Conservation (phyloP, 163 green algal species). For the Scenedesmus sp. region DNA sequence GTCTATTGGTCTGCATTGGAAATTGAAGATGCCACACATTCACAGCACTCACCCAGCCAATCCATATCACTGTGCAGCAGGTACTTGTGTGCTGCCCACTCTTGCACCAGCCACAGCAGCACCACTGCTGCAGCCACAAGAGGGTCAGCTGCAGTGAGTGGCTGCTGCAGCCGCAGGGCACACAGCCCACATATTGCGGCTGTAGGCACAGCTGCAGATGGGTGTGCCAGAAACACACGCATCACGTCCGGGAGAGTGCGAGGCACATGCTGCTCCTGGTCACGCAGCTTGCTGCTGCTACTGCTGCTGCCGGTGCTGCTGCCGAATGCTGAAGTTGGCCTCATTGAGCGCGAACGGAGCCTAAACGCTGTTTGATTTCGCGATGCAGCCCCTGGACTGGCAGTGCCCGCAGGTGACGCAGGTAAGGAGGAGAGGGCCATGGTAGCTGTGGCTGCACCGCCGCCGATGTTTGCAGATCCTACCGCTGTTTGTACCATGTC, state of each 20-base stretch:
- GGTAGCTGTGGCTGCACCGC: background rate
- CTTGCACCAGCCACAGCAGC: slow-evolving; percentile 48
- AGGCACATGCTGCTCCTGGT: background rate
- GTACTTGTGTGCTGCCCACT: slow-evolving; percentile 52
- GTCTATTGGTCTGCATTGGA: too few species aligned
- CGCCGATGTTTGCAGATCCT: background rate
- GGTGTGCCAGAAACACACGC: slow-evolving; percentile 6
- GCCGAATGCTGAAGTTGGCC: background rate
- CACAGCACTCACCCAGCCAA: slow-evolving; percentile 37
- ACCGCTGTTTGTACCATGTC: background rate
- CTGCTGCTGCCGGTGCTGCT: slow-evolving; percentile 1
- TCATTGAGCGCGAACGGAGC: background rate
- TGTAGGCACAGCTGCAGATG: slow-evolving; percentile 23
- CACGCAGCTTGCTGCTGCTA: background rate
- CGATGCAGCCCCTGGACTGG: background rate
- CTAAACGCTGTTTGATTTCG: background rate
- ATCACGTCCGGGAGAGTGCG: slow-evolving; percentile 10
- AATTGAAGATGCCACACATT: background rate
- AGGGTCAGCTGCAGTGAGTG: background rate
- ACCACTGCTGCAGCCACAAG: background rate
- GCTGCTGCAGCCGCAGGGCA: slow-evolving; percentile 3
- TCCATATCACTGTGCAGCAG: slow-evolving; percentile 47
- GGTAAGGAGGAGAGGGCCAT: background rate
- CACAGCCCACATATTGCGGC: background rate
- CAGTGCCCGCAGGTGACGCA: background rate